A percentile compares a stretch with the other conserved stretches of the same genome.
phyloP scores from a whole-genome alignment of 257 asterid species.

The Jacaranda mimosifolia region DNA sequence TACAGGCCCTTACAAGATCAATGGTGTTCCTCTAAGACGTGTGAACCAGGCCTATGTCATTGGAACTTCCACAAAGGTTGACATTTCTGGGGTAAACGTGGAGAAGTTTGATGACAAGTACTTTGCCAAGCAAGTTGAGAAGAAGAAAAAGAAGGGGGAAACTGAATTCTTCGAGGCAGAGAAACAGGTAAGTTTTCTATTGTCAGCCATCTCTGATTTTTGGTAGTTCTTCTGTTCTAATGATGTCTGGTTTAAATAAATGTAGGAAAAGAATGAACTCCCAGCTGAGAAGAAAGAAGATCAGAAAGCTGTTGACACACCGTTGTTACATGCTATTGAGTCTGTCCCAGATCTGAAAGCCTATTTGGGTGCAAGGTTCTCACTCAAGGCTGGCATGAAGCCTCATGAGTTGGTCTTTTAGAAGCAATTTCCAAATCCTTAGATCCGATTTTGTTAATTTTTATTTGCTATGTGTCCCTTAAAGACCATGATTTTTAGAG shows the following conservation, averaged over 20 bases:
- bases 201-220: not conserved
- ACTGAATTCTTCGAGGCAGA: constrained; percentile 64
- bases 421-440: constrained; percentile 11
- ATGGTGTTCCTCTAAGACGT: constrained; percentile 78
- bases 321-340: constrained; percentile 64
- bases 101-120: constrained; percentile 69
- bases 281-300: constrained; percentile 67
- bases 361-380: constrained; percentile 74
- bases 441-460: constrained; percentile 30
- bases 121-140: constrained; percentile 67
- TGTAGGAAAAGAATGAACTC: constrained; percentile 55
- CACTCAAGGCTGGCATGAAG: constrained; percentile 71
- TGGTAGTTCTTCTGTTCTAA: not conserved
- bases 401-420: constrained; percentile 76
- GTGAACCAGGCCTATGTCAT: constrained; percentile 74
- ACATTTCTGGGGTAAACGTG: constrained; percentile 54
- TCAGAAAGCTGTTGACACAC: constrained; percentile 63
- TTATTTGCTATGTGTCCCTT: constrained; percentile 15
- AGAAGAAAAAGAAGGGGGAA: constrained; percentile 62
- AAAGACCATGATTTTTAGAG: constrained; percentile 13
- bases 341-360: constrained; percentile 60
- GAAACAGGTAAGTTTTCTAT: constrained; percentile 46
- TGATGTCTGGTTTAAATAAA: not conserved
- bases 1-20: constrained; percentile 69
- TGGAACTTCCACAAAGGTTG: constrained; percentile 72